Base-by-base conservation (phyloP, 768 basidiomycete species). In the Dentipellis fragilis region DNA sequence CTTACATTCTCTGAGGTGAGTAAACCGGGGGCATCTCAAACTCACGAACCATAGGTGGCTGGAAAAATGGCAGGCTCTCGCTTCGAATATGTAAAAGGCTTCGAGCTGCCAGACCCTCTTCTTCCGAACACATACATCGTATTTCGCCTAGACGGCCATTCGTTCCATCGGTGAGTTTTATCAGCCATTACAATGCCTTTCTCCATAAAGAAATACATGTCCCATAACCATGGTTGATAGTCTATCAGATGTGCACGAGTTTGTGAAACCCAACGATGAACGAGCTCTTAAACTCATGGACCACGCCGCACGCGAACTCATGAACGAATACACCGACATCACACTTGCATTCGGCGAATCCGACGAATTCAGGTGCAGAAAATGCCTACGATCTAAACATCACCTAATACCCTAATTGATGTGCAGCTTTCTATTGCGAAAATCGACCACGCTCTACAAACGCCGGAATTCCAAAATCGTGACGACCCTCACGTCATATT, bases 331-430 rank as follows among this genome's bases (percentile, higher is more conserved):
- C 64, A 78, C 81, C 35, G 94, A 96, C 66, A 80, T 96, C 55
- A 73, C 90, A 10, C 76, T 96, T 19, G 96, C 79, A 0, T 98
- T 94, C 66, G 95, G 95, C 1, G 90, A 99, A 73, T 96, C 93
- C 19, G 95, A 99, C 68, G 95, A 99, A 70, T 98, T 83, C 70
- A 96, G 93, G 94, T 87, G 49, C 29, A 29, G 29, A 29, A 29
- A 29, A n/a, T n/a, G n/a, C n/a, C n/a, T n/a, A n/a, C n/a, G 29
- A 29, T 29, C 29, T 29, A 29, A 3, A 6, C 29, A 3, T 29
- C 29, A 3, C 29, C 19, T 19, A 4, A 42, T 42, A 9, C 9
- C 8, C 19, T 14, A 9, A 42, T 8, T 19, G 40, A 42, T 42
- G 40, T 3, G 40, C 40, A 98, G 95, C 66, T 98, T 99, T 65